Conservation (phyloP, 208 protist species). For the Dictyostelium gargantuum region DNA sequence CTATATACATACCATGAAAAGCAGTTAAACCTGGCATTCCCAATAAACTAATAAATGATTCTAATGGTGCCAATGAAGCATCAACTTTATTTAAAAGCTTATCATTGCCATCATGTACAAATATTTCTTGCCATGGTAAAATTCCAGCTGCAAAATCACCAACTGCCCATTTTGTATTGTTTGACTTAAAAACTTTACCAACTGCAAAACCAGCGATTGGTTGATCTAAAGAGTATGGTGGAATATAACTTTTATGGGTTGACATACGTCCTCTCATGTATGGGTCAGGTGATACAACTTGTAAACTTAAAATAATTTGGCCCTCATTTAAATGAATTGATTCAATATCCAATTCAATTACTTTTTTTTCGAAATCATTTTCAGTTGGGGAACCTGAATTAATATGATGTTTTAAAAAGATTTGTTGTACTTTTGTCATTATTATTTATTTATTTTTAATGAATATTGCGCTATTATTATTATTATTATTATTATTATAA, state of each 20-base stretch:
- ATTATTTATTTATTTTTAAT: not conserved
- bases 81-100: not conserved
- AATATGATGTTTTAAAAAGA: not conserved
- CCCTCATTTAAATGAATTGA: not conserved
- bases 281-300: conserved; percentile 49
- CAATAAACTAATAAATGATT: conserved; percentile 24
- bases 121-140: not conserved
- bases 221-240: not conserved
- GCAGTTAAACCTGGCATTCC: conserved; percentile 68
- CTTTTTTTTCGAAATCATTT: not conserved
- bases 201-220: not conserved
- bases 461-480: too few relatives aligned
- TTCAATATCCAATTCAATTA: not conserved
- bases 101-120: not conserved
- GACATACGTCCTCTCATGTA: conserved; percentile 64
- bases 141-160: not conserved
- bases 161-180: not conserved
- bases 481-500: too few relatives aligned
- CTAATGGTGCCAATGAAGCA: not conserved
- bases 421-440: not conserved
- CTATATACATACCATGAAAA: conserved; percentile 51
- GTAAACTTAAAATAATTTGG: conserved; percentile 24
- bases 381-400: not conserved
- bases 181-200: not conserved
- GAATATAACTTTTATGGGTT: not conserved